Evolutionary conservation across 495 filamentous ascomycete species (phyloP).

Genomic region (Penicillium bovifimosum): DNA sequence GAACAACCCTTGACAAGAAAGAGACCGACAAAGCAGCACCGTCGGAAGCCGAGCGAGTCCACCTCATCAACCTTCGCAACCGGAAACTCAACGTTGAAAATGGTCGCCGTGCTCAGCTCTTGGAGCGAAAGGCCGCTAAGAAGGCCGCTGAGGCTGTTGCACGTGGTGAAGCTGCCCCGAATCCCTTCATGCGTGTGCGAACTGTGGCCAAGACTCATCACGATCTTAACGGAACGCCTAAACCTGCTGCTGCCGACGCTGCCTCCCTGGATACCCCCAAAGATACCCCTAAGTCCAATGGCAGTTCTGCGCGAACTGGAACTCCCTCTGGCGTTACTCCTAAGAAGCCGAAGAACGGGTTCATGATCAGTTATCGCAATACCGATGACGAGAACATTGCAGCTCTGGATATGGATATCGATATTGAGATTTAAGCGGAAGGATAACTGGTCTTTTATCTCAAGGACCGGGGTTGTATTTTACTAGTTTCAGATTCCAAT

Average conservation of each 20-base stretch:
- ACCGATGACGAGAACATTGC: slow-evolving; percentile 84
- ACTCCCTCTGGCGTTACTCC: slow-evolving; percentile 36
- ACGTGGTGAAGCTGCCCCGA: slow-evolving; percentile 46
- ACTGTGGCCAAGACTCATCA: slow-evolving; percentile 58
- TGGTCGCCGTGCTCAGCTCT: slow-evolving; percentile 77
- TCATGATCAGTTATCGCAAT: slow-evolving; percentile 64
- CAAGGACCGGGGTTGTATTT: neutral
- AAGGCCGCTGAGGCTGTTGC: slow-evolving; percentile 51
- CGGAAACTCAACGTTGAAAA: slow-evolving; percentile 72
- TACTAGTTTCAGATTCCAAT: too few species aligned
- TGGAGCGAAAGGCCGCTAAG: slow-evolving; percentile 63
- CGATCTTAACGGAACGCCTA: slow-evolving; percentile 40
- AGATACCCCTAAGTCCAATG: slow-evolving; percentile 40
- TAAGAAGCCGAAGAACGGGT: slow-evolving; percentile 53
- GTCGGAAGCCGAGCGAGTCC: slow-evolving; percentile 68
- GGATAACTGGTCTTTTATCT: neutral
- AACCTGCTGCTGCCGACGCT: slow-evolving; percentile 24
- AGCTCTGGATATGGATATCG: slow-evolving; percentile 73
- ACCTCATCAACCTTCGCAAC: slow-evolving; percentile 70
- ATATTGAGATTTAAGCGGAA: slow-evolving; percentile 59
- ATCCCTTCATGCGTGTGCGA: slow-evolving; percentile 57
- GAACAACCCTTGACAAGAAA: slow-evolving; percentile 49
- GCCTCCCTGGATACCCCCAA: slow-evolving; percentile 45
- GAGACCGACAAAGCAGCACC: slow-evolving; percentile 34
- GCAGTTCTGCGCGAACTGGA: slow-evolving; percentile 18